Evolutionary conservation across 1,139 yeast species (phyloP).

Genomic region (Pichia sp.): DNA sequence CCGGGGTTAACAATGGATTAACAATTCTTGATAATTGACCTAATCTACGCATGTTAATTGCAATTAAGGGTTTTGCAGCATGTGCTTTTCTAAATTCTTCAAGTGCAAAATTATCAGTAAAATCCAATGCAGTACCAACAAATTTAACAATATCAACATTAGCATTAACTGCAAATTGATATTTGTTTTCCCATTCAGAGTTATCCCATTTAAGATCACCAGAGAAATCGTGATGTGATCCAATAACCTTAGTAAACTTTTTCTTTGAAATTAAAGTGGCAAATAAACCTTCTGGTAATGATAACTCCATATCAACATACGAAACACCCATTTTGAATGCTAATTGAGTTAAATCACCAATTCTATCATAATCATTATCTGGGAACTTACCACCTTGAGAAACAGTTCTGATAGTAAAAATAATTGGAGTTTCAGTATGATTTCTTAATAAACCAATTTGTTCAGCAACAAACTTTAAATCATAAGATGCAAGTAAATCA

Average conservation of each 20-base stretch:
- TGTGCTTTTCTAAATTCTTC: constrained; percentile 60
- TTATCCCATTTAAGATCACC: constrained; percentile 61
- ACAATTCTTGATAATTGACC: constrained; percentile 80
- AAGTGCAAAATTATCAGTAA: constrained; percentile 63
- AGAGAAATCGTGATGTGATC: constrained; percentile 69
- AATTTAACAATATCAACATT: constrained; percentile 76
- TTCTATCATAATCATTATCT: constrained; percentile 42
- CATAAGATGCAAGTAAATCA: constrained; percentile 54
- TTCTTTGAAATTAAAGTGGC: constrained; percentile 42
- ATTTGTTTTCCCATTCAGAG: constrained; percentile 69
- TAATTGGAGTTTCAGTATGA: constrained; percentile 63
- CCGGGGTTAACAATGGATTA: constrained; percentile 75
- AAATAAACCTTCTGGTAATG: constrained; percentile 39
- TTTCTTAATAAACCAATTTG: constrained; percentile 68
- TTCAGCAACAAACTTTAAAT: constrained; percentile 54
- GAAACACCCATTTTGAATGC: constrained; percentile 62
- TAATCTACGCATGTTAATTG: constrained; percentile 69
- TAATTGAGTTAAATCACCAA: constrained; percentile 48
- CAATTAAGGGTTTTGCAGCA: constrained; percentile 60
- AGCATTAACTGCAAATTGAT: constrained; percentile 56
- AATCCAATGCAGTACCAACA: constrained; percentile 64
- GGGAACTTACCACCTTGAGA: constrained; percentile 82
- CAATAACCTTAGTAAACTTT: constrained; percentile 66
- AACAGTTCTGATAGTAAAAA: constrained; percentile 72
- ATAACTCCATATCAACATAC: constrained; percentile 45